phyloP scores from a whole-genome alignment of 192 early-diverging fungal species.

The Coemansia interrupta region DNA sequence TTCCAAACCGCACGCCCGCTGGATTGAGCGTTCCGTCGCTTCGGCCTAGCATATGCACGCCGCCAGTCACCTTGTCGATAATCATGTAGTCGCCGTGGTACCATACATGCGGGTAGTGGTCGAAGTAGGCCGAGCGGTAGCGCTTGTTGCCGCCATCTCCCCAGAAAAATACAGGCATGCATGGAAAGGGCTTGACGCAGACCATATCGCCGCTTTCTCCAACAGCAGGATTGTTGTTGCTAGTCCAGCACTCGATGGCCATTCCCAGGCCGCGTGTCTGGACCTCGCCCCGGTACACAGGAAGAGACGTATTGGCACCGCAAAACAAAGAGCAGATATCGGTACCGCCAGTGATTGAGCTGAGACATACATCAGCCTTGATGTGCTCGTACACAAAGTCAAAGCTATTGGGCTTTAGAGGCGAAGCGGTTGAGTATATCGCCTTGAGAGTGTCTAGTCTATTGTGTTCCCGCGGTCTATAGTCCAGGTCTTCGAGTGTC shows the following conservation, averaged over 20 bases:
- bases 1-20: constrained; percentile 86
- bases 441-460: constrained; percentile 63
- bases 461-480: constrained; percentile 62
- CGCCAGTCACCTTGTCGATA: constrained; percentile 79
- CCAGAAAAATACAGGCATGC: constrained; percentile 97
- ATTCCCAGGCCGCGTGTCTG: constrained; percentile 91
- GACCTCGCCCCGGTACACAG: constrained; percentile 92
- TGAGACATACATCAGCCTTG: constrained; percentile 80
- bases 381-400: constrained; percentile 87
- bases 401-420: constrained; percentile 87
- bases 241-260: constrained; percentile 89
- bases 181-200: constrained; percentile 91
- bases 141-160: constrained; percentile 69
- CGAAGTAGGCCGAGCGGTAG: constrained; percentile 88
- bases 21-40: constrained; percentile 93
- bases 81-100: constrained; percentile 94
- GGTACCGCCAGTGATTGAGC: constrained; percentile 95
- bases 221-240: constrained; percentile 57
- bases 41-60: constrained; percentile 92
- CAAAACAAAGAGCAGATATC: constrained; percentile 96
- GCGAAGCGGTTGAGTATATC: constrained; percentile 92
- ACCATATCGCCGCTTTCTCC: constrained; percentile 85
- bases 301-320: constrained; percentile 82
- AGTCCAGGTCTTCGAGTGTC: constrained; percentile 70
- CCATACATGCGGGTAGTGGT: constrained; percentile 80